Percentiles rank a stretch among this genome's conserved stretches.
Conservation (phyloP, 2,329 filamentous ascomycete species). For the Chrysoporthe puriensis region DNA sequence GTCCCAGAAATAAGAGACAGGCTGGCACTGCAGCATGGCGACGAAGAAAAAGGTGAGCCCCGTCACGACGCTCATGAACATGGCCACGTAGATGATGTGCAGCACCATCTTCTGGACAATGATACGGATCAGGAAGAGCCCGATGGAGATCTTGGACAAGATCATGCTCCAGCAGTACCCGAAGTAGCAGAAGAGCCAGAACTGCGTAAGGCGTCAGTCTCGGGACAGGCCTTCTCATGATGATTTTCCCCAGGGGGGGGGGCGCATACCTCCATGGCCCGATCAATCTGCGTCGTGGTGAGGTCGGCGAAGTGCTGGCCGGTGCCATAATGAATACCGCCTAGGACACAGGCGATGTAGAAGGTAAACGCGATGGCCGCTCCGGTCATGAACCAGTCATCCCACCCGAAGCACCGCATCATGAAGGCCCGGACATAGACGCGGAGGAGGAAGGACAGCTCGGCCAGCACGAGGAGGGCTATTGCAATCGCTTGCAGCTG, state of each 20-base stretch:
- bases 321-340: constrained; percentile 46
- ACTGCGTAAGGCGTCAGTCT: constrained; percentile 21
- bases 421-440: constrained; percentile 40
- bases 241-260: not conserved
- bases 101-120: constrained; percentile 39
- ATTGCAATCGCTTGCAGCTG: constrained; percentile 40
- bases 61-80: constrained; percentile 41
- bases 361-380: constrained; percentile 42
- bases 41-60: constrained; percentile 47
- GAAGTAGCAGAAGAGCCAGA: constrained; percentile 32
- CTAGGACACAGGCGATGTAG: constrained; percentile 40
- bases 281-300: constrained; percentile 30
- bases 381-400: constrained; percentile 45
- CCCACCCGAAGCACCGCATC: constrained; percentile 44
- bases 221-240: not conserved
- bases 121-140: constrained; percentile 47
- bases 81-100: constrained; percentile 42
- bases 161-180: constrained; percentile 33
- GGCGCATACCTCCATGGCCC: constrained; percentile 43
- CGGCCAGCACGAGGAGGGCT: constrained; percentile 35
- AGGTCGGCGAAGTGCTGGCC: constrained; percentile 44
- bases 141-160: constrained; percentile 47
- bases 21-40: constrained; percentile 45
- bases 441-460: constrained; percentile 38
- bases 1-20: constrained; percentile 47